These are phyloP conservation scores for Mycocentrospora acerina DNA, from an alignment of 2,329 filamentous ascomycete genomes.

Conservation along the genomic window DNA sequence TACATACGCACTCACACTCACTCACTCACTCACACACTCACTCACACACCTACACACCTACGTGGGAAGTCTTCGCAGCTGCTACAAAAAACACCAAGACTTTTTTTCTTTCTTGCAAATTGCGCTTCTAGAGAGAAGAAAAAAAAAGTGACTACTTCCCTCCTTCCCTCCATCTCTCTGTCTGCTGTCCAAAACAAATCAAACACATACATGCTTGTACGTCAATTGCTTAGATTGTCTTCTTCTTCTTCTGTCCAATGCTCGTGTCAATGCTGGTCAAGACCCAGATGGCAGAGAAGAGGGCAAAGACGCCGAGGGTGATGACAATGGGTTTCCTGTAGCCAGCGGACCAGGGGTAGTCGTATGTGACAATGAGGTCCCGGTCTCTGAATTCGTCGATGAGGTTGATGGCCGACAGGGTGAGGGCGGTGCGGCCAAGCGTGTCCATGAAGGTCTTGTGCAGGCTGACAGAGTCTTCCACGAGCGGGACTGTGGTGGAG, in stretches of 20 bases:
- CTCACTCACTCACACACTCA: no score
- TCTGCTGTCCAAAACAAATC: no score
- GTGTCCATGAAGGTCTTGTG: conserved; percentile 95
- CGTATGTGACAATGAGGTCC: conserved; percentile 83
- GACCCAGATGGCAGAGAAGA: conserved; percentile 74
- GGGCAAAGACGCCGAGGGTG: conserved; percentile 68
- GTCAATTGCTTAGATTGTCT: conserved; percentile 26
- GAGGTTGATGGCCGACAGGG: conserved; percentile 78
- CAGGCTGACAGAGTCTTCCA: conserved; percentile 61
- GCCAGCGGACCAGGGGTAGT: conserved; percentile 72
- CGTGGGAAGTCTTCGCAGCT: no score
- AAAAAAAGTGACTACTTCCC: no score
- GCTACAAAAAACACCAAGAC: no score
- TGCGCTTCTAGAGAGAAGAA: no score
- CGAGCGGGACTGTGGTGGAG: conserved; percentile 71
- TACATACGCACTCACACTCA: no score
- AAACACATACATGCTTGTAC: neutral
- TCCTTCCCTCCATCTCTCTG: no score
- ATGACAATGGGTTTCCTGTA: conserved; percentile 87
- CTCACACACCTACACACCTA: no score
- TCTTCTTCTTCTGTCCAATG: conserved; percentile 63
- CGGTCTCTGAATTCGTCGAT: conserved; percentile 88
- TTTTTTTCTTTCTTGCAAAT: no score
- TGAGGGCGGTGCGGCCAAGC: conserved; percentile 78
- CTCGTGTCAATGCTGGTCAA: conserved; percentile 79